A percentile compares a stretch with the other conserved stretches of the same genome.
These are phyloP conservation scores for Aquilaria agallochum DNA, from an alignment of 441 rosid genomes.

Conservation along the genomic window DNA sequence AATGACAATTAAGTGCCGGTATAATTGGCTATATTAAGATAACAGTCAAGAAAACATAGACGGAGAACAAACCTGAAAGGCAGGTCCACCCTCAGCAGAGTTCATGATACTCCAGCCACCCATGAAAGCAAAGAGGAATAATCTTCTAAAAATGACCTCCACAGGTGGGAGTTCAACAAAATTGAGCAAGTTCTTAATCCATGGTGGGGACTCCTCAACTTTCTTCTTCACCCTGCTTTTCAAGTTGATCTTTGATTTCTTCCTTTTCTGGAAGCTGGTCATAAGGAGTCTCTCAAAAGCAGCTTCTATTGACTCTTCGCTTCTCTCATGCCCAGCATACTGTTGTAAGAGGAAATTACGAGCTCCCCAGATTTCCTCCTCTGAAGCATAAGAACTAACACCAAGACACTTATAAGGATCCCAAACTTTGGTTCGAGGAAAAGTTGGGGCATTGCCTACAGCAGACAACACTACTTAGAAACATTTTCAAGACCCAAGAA, in stretches of 20 bases:
- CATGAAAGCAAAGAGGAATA: conserved; percentile 94
- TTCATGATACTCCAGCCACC: conserved; percentile 99
- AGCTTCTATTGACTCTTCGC: conserved; percentile 85
- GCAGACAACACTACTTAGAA: background rate
- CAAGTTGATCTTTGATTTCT: conserved; percentile 79
- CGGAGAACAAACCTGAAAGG: conserved; percentile 75
- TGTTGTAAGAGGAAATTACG: conserved; percentile 90
- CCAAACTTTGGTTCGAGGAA: conserved; percentile 73
- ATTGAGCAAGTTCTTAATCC: conserved; percentile 69
- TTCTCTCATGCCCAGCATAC: conserved; percentile 90
- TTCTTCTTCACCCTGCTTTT: conserved; percentile 80
- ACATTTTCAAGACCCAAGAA: too few relatives aligned
- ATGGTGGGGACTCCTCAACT: conserved; percentile 93
- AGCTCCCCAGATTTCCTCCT: conserved; percentile 94
- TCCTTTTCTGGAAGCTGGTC: conserved; percentile 71
- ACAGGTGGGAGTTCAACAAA: conserved; percentile 71
- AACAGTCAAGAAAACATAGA: background rate
- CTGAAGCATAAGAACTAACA: conserved; percentile 68
- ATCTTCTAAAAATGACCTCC: conserved; percentile 83
- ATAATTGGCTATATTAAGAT: too few relatives aligned
- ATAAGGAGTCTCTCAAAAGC: conserved; percentile 91
- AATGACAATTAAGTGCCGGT: too few relatives aligned
- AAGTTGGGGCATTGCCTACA: conserved; percentile 57
- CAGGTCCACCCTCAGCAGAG: conserved; percentile 97
- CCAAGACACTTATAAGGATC: conserved; percentile 88